Evolutionary conservation across 352 stramenopile genomes (phyloP).

Genomic region (Phytophthora meadii): DNA sequence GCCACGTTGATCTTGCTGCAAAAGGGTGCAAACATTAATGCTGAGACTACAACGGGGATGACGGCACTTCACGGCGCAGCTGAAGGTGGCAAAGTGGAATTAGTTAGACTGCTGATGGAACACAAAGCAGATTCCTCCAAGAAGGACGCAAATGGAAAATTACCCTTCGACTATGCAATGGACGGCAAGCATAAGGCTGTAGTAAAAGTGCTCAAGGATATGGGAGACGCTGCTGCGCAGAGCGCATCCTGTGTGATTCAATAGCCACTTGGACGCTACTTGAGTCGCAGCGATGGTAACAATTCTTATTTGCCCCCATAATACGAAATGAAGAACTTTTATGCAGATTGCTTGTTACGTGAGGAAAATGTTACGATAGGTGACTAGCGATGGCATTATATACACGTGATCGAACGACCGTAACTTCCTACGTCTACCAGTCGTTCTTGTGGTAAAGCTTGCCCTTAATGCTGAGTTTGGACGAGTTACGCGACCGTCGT

Average conservation of each 20-base stretch:
- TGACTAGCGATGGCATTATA: not conserved
- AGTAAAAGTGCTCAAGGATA: slow-evolving; percentile 93
- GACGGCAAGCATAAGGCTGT: slow-evolving; percentile 93
- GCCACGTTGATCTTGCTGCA: slow-evolving; percentile 84
- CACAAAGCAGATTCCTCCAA: slow-evolving; percentile 88
- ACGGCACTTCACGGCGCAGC: slow-evolving; percentile 90
- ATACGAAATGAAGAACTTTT: slow-evolving; percentile 44
- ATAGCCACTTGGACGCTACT: slow-evolving; percentile 42
- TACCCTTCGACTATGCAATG: slow-evolving; percentile 93
- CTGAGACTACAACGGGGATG: slow-evolving; percentile 91
- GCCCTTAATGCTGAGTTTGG: slow-evolving; percentile 90
- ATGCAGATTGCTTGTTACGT: slow-evolving; percentile 34
- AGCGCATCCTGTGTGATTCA: slow-evolving; percentile 88
- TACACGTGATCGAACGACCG: not conserved
- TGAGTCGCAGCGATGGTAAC: slow-evolving; percentile 13
- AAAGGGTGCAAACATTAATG: slow-evolving; percentile 90
- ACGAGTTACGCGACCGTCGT: slow-evolving; percentile 73
- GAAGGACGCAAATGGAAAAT: slow-evolving; percentile 92
- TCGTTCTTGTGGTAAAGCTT: slow-evolving; percentile 84
- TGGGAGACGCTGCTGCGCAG: slow-evolving; percentile 89
- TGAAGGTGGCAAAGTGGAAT: slow-evolving; percentile 92
- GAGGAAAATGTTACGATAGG: slow-evolving; percentile 19
- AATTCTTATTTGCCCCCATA: slow-evolving; percentile 46
- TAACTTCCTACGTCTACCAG: slow-evolving; percentile 49
- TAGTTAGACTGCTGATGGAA: slow-evolving; percentile 93